These are phyloP conservation scores for Leccinum ochraceum DNA, from an alignment of 768 basidiomycete species.

Conservation along the genomic window DNA sequence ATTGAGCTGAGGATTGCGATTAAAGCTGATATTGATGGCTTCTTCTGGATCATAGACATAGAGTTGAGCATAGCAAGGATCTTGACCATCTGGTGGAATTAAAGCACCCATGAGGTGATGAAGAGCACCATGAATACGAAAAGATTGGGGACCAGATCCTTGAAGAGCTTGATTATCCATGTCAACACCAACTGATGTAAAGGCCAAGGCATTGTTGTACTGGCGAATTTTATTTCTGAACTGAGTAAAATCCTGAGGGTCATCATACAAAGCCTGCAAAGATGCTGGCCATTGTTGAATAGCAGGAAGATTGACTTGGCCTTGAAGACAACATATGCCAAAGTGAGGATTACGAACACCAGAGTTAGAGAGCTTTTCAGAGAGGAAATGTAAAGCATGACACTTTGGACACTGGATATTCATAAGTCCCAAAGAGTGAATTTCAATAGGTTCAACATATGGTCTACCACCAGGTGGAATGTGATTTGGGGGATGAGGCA, in stretches of 20 bases:
- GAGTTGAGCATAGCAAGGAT: neutral
- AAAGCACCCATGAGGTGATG: neutral
- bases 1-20: neutral
- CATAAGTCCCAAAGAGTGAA: neutral
- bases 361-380: neutral
- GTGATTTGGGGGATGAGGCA: no score
- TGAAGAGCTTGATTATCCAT: neutral
- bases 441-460: neutral
- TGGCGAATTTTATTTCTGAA: neutral
- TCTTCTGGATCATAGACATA: neutral
- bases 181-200: constrained; percentile 11
- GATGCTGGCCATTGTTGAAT: neutral
- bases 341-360: neutral
- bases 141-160: neutral
- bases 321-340: neutral
- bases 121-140: neutral
- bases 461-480: neutral
- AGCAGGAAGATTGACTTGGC: neutral
- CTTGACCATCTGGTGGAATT: neutral
- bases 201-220: constrained; percentile 1
- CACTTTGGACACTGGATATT: neutral
- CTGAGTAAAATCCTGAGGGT: neutral
- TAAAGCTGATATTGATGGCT: neutral
- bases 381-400: neutral
- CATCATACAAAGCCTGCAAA: neutral